Evolutionary conservation across 1,284 basidiomycete species (phyloP).

Genomic region (Inonotus obliquus): DNA sequence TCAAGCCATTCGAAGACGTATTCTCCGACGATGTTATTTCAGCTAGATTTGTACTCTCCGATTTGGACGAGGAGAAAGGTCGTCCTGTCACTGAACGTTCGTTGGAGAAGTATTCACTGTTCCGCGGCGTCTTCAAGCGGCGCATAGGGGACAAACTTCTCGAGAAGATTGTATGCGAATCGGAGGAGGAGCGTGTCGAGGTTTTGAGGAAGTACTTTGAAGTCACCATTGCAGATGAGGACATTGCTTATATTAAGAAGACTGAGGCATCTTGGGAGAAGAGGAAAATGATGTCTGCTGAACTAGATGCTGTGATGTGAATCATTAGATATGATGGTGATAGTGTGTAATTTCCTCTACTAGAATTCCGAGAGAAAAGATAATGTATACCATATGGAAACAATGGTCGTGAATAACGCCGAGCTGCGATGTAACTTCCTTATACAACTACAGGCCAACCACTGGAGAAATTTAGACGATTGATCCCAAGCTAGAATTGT

Average conservation of each 20-base stretch:
- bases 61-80: background rate
- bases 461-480: constrained; percentile 34
- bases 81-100: background rate
- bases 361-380: no score
- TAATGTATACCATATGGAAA: no score
- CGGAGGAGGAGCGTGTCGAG: constrained; percentile 9
- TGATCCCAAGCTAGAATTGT: constrained; percentile 40
- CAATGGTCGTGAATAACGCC: background rate
- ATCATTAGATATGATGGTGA: no score
- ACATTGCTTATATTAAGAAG: constrained; percentile 9
- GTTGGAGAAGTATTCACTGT: background rate
- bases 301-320: background rate
- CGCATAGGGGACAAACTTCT: constrained; percentile 8
- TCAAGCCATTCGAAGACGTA: constrained; percentile 10
- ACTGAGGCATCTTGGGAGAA: constrained; percentile 2
- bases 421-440: no score
- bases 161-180: background rate
- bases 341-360: background rate
- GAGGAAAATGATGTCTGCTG: background rate
- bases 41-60: background rate
- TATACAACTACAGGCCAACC: constrained; percentile 31
- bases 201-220: constrained; percentile 10
- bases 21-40: constrained; percentile 8
- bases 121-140: constrained; percentile 4
- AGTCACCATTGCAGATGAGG: constrained; percentile 2